Percentiles rank a stretch among this genome's conserved stretches.
phyloP scores from a whole-genome alignment of 2,329 filamentous ascomycete species.

The Claviceps quebecensis region DNA sequence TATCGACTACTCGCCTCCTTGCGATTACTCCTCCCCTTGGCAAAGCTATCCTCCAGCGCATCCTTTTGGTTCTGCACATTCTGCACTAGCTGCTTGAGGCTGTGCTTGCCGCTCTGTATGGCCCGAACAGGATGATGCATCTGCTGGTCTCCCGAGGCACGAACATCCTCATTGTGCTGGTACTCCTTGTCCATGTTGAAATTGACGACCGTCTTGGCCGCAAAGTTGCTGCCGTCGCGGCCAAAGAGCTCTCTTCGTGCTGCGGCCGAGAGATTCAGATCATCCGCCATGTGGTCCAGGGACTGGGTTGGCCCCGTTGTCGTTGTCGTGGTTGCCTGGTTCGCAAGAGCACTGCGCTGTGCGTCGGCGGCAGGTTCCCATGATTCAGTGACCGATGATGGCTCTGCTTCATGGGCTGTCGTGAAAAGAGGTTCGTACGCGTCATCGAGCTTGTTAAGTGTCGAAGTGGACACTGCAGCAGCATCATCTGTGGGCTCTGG shows the following conservation, averaged over 20 bases:
- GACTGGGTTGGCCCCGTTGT: constrained; percentile 30
- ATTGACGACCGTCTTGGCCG: constrained; percentile 52
- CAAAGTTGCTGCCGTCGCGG: constrained; percentile 33
- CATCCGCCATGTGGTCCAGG: constrained; percentile 56
- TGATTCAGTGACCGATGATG: too few species aligned
- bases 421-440: constrained; percentile 41
- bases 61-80: constrained; percentile 72
- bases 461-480: constrained; percentile 8
- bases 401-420: constrained; percentile 11
- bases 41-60: constrained; percentile 84
- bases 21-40: constrained; percentile 62
- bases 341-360: constrained; percentile 13
- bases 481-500: constrained; percentile 21
- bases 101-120: constrained; percentile 73
- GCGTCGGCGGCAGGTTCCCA: too few species aligned
- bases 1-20: constrained; percentile 72
- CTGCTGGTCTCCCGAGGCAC: constrained; percentile 54
- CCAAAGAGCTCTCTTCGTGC: constrained; percentile 78
- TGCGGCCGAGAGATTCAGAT: constrained; percentile 64
- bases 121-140: constrained; percentile 76
- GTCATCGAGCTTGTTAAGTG: constrained; percentile 9
- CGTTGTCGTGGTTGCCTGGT: constrained; percentile 15
- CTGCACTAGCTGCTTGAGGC: constrained; percentile 72
- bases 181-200: constrained; percentile 90
- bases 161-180: constrained; percentile 63